Percentiles rank a stretch among this genome's conserved stretches.
Conservation (phyloP, 345 rosid genomes). For the Aethionema arabicum region DNA sequence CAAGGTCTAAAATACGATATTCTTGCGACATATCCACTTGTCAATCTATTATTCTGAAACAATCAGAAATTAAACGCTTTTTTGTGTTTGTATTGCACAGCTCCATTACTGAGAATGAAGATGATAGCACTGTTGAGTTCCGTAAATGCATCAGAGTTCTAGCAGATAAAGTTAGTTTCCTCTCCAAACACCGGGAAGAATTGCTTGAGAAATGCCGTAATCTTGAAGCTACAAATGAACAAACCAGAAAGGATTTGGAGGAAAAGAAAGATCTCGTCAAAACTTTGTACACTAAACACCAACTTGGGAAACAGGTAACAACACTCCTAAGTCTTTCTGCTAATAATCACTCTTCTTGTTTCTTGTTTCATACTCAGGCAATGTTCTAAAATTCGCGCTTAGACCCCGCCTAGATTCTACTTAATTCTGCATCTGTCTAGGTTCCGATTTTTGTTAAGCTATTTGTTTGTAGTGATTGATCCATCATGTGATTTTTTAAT, state of each 20-base stretch:
- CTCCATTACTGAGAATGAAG: conserved; percentile 66
- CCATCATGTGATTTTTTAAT: too few relatives aligned
- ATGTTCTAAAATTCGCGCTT: too few relatives aligned
- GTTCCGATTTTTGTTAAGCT: too few relatives aligned
- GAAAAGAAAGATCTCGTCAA: conserved; percentile 78
- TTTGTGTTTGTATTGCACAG: conserved; percentile 45
- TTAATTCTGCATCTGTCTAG: too few relatives aligned
- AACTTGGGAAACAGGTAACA: conserved; percentile 93
- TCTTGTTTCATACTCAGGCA: neutral
- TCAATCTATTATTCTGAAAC: conserved; percentile 22
- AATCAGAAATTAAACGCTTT: neutral
- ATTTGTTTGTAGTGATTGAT: too few relatives aligned
- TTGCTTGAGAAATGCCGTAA: conserved; percentile 68
- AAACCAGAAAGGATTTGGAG: conserved; percentile 72
- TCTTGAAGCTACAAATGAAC: conserved; percentile 68
- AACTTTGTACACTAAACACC: conserved; percentile 80
- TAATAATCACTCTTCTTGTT: conserved; percentile 13
- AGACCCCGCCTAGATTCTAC: too few relatives aligned
- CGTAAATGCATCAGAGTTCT: conserved; percentile 69
- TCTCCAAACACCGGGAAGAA: conserved; percentile 73
- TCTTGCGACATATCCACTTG: neutral
- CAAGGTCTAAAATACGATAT: too few relatives aligned
- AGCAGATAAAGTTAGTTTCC: conserved; percentile 76
- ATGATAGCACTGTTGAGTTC: conserved; percentile 70
- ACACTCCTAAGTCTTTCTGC: conserved; percentile 7